Conservation (phyloP, 73 alveolate species). For the Paramecium bursaria region DNA sequence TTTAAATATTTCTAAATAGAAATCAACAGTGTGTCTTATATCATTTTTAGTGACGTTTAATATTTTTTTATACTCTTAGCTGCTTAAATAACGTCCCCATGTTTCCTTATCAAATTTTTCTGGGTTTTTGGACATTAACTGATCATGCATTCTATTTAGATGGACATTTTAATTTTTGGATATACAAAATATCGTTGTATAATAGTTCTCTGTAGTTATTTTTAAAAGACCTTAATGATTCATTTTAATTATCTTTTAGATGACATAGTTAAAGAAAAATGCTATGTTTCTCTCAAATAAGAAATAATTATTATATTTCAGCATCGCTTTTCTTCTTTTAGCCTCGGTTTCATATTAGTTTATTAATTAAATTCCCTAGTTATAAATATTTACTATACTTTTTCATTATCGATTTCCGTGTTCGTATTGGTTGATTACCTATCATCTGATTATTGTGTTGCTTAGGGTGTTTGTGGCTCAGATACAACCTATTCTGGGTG, state of each 20-base stretch:
- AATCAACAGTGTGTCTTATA: conserved; percentile 48
- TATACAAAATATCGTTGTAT: conserved; percentile 60
- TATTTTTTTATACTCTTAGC: conserved; percentile 46
- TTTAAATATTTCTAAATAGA: conserved; percentile 43
- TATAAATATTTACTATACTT: background rate
- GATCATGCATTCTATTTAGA: conserved; percentile 64
- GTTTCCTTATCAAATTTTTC: conserved; percentile 59
- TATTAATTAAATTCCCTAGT: conserved; percentile 39
- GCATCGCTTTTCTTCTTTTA: conserved; percentile 64
- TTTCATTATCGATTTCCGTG: conserved; percentile 41
- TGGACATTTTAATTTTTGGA: conserved; percentile 66
- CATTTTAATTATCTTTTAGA: conserved; percentile 61
- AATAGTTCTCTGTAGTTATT: conserved; percentile 57
- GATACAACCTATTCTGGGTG: conserved; percentile 50
- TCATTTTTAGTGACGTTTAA: conserved; percentile 58
- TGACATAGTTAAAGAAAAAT: conserved; percentile 69
- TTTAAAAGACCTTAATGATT: conserved; percentile 37
- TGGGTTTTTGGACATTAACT: conserved; percentile 51
- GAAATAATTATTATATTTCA: conserved; percentile 58
- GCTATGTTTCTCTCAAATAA: conserved; percentile 70
- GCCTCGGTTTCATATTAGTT: conserved; percentile 67
- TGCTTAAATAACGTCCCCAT: conserved; percentile 55
- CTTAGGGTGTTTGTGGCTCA: conserved; percentile 43
- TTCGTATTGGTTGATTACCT: conserved; percentile 29
- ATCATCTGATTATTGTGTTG: background rate